phyloP scores from a whole-genome alignment of 2,329 filamentous ascomycete species.

The Paraconiothyrium brasiliense region DNA sequence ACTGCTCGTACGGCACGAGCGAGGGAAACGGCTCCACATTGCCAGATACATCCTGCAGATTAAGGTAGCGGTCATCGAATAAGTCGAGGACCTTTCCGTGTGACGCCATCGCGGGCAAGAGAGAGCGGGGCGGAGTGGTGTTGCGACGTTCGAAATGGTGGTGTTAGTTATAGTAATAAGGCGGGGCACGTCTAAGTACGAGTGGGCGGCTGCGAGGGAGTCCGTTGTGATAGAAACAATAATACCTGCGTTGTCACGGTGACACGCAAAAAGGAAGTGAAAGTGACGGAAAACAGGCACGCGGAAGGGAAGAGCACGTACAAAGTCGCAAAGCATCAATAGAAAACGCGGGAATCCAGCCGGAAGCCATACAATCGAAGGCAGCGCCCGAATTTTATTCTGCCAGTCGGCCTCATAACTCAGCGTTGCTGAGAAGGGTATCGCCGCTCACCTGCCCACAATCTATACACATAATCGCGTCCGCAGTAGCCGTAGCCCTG shows the following conservation, averaged over 20 bases:
- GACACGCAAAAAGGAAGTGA: not conserved
- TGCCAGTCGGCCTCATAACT: not conserved
- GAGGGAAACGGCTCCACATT: constrained; percentile 41
- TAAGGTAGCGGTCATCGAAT: constrained; percentile 42
- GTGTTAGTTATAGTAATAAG: too few species aligned
- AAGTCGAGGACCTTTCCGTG: constrained; percentile 42
- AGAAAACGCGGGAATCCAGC: not conserved
- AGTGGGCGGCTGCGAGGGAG: not conserved
- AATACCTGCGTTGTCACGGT: not conserved
- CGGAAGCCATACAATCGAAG: not conserved
- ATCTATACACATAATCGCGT: not conserved
- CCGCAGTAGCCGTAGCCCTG: not conserved
- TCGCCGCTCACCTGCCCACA: not conserved
- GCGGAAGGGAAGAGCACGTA: not conserved
- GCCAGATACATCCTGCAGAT: constrained; percentile 43
- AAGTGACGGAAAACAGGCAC: constrained; percentile 1
- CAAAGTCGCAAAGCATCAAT: not conserved
- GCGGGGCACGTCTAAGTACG: not conserved
- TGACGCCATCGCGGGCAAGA: constrained; percentile 34
- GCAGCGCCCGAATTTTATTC: not conserved
- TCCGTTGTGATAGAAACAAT: not conserved
- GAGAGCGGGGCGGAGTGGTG: not conserved
- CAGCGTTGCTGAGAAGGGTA: constrained; percentile 11
- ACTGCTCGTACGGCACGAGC: constrained; percentile 44
- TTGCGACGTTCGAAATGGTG: not conserved